Conservation (phyloP, 768 basidiomycete genomes). For the Hericium rajendrae region DNA sequence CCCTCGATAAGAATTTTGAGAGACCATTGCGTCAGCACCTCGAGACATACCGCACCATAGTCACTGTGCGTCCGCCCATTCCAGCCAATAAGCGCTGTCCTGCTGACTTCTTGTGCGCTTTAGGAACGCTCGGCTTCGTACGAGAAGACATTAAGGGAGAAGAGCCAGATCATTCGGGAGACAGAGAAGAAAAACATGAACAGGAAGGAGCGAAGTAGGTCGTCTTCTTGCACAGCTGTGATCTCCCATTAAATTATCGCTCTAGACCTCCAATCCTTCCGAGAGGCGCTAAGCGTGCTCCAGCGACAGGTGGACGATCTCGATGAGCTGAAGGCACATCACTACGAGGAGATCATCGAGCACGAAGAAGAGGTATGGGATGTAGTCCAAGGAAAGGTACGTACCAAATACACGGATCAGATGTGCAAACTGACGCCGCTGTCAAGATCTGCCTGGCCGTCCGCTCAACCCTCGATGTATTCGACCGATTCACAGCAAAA, state of each 20-base stretch:
- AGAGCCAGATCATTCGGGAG: constrained; percentile 74
- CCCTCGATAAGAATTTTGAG: constrained; percentile 82
- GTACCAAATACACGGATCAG: constrained; percentile 4
- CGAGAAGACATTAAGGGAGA: constrained; percentile 73
- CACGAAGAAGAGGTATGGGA: constrained; percentile 98
- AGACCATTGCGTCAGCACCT: constrained; percentile 80
- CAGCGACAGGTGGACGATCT: constrained; percentile 89
- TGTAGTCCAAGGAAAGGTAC: constrained; percentile 74
- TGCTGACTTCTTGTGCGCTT: neutral
- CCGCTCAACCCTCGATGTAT: constrained; percentile 86
- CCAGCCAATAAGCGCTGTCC: neutral
- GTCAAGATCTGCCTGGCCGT: constrained; percentile 68
- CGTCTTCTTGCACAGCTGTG: neutral
- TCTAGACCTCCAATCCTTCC: constrained; percentile 81
- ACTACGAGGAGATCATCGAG: constrained; percentile 83
- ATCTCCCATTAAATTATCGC: neutral
- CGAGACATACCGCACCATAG: constrained; percentile 66
- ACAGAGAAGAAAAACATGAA: constrained; percentile 84
- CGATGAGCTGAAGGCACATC: constrained; percentile 72
- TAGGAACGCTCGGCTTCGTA: constrained; percentile 82
- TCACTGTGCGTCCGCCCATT: constrained; percentile 40
- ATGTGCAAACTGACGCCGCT: neutral
- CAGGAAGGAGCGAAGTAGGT: constrained; percentile 74
- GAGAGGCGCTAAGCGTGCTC: constrained; percentile 70
- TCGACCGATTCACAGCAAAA: constrained; percentile 79